phyloP scores from a whole-genome alignment of 148 eudicot genomes.

The Vaccinium corymbosum region DNA sequence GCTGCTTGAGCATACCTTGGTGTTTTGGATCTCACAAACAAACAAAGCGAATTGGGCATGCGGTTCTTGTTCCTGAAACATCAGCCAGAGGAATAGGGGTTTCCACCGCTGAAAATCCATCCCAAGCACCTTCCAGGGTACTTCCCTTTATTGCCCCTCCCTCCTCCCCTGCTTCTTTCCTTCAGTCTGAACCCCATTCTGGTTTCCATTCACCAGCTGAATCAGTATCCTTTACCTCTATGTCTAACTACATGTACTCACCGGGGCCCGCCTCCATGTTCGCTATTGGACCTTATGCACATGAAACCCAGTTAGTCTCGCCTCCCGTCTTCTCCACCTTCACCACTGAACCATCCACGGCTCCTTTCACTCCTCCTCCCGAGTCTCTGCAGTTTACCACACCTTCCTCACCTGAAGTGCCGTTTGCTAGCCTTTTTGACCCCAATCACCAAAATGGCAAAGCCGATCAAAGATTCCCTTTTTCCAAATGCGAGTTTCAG shows the following conservation, averaged over 20 bases:
- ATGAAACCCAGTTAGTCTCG: slow-evolving; percentile 88
- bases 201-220: slow-evolving; percentile 74
- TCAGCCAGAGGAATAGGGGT: slow-evolving; percentile 31
- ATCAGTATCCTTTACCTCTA: slow-evolving; percentile 47
- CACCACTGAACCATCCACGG: slow-evolving; percentile 91
- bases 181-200: slow-evolving; percentile 90
- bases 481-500: slow-evolving; percentile 71
- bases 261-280: slow-evolving; percentile 88
- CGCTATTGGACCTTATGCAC: slow-evolving; percentile 90
- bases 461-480: slow-evolving; percentile 39
- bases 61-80: slow-evolving; percentile 76
- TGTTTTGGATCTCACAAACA: slow-evolving; percentile 73
- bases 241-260: slow-evolving; percentile 65
- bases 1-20: slow-evolving; percentile 64
- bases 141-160: slow-evolving; percentile 89
- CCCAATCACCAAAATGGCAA: slow-evolving; percentile 49
- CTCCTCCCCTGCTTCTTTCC: slow-evolving; percentile 93
- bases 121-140: slow-evolving; percentile 38
- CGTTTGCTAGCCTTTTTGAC: slow-evolving; percentile 82
- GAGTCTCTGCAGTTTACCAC: slow-evolving; percentile 89
- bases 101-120: slow-evolving; percentile 31
- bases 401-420: slow-evolving; percentile 98
- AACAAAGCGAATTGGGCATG: slow-evolving; percentile 62
- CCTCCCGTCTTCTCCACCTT: slow-evolving; percentile 95
- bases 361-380: slow-evolving; percentile 95